Base-by-base conservation (phyloP, 306 rosid genomes). In the Prunus mira region DNA sequence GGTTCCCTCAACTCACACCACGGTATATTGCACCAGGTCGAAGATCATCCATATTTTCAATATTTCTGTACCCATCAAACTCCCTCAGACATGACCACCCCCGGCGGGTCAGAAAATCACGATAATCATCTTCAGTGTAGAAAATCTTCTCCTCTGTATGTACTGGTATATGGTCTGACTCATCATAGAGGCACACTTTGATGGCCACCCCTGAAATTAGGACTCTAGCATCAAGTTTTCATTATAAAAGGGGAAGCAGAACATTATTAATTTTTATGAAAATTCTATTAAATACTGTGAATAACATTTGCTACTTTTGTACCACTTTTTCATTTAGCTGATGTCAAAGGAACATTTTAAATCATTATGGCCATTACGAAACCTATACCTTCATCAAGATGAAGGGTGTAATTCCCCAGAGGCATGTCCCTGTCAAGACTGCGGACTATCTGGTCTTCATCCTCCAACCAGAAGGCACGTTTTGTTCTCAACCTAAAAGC, bases 361-460 rank as follows among this genome's bases (percentile, higher is more conserved):
- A 34, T 28, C 6, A 46, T 43, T 56, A 55, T 17, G 18, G 13
- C 67, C 56, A 18, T 19, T 14, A 32, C 12, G 22, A 28, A 46
- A 67, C 47, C 49, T 11, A n/a, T 83, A 88, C 98, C 98, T 92
- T 95, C 98, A 63, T 94, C 98, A 24, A 94, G 88, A 82, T 94
- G 97, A 85, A 94, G 98, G 79, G 86, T 86, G 89, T 95, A 95
- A 81, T 79, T 92, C 76, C 97, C 98, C 63, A 89, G 63, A 79
- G 97, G 98, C 98, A 95, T 95, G 80, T 95, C 96, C 77, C 96
- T 92, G 79, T 95, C 97, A 60, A 95, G 86, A 72, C 98, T 87
- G 83, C 96, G 86, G 81, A 95, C 86, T 65, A 95, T 87, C 79
- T 92, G 96, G 55, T 92, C 95, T 81, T 95, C 98, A 83, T 90